Base-by-base conservation (phyloP, 495 filamentous ascomycete genomes). In the Astrocystis sublimbata region DNA sequence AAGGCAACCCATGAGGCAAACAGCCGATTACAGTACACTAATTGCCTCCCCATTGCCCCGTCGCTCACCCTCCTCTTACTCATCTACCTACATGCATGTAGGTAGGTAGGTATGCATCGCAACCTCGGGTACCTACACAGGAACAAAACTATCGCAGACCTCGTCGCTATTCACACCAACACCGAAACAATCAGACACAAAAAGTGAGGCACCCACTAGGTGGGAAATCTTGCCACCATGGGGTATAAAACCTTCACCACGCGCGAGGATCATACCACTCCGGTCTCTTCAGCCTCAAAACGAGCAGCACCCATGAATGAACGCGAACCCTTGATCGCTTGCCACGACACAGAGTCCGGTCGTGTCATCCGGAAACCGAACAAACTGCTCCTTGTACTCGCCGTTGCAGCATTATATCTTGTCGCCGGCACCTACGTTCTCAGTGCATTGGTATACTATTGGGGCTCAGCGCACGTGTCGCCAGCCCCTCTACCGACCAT, bases 401-500 rank as follows among this genome's bases (percentile, higher is more conserved):
- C 45, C 1, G 5, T 47, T 28, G 2, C 3, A 4, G 45, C 45
- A 10, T 24, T 47, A 15, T 15, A 28, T 28, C 23, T 47, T 15
- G 12, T 47, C 12, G 13, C 45, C 45, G 24, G 23, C 12, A 3
- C n/a, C 13, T 47, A 47, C 23, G 24, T 2, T 15, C 24, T 57
- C 24, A 17, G 13, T 1, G 5, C 28, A 24, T 21, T 38, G 35
- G 31, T 54, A 12, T 13, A 26, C 35, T 6, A 12, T 10, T 31
- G 12, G 24, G 38, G 5, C 24, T 55, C 52, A n/a, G 13, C 12
- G 15, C 42, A 45, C 12, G 46, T 50, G 46, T 3, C 26, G 28
- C 24, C 23, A 7, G 26, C 28, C 7, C 61, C 56, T n/a, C 40
- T 52, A n/a, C 63, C 66, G 26, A 62, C 42, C 3, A 60, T 58